Conservation (phyloP, 2,329 filamentous ascomycete species). For the Fusarium metavorans region DNA sequence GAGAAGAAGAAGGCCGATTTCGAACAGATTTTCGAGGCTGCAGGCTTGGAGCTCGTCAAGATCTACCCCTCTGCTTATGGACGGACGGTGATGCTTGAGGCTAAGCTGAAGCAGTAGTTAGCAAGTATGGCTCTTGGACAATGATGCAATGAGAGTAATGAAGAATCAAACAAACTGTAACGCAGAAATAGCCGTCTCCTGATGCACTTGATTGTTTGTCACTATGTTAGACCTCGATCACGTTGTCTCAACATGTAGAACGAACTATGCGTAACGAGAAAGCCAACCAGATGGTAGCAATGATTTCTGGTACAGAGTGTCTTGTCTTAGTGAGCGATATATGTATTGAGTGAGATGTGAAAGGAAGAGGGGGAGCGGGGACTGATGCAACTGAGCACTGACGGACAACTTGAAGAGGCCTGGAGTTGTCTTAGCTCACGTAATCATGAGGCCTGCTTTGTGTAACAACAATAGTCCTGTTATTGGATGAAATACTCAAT, state of each 20-base stretch:
- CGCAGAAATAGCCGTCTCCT: background rate
- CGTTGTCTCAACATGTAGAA: background rate
- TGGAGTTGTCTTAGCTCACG: background rate
- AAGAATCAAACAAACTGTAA: background rate
- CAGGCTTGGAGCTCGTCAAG: conserved; percentile 48
- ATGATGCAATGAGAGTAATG: background rate
- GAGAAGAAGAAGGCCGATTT: conserved; percentile 49
- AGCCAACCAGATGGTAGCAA: background rate
- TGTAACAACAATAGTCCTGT: background rate
- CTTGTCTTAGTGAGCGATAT: background rate
- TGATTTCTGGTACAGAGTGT: background rate
- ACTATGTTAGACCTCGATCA: background rate
- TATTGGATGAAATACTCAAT: background rate
- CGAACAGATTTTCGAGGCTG: conserved; percentile 46
- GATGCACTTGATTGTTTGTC: background rate
- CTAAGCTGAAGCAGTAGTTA: conserved; percentile 37
- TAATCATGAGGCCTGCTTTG: background rate
- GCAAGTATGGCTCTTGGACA: background rate
- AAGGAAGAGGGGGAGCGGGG: background rate
- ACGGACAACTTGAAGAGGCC: background rate
- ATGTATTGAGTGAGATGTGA: background rate
- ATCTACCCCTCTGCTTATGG: conserved; percentile 48
- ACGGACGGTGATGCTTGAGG: conserved; percentile 49
- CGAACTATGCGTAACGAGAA: background rate
- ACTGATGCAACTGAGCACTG: background rate